Conservation (phyloP, 352 stramenopile genomes). For the Phytophthora brassicae region DNA sequence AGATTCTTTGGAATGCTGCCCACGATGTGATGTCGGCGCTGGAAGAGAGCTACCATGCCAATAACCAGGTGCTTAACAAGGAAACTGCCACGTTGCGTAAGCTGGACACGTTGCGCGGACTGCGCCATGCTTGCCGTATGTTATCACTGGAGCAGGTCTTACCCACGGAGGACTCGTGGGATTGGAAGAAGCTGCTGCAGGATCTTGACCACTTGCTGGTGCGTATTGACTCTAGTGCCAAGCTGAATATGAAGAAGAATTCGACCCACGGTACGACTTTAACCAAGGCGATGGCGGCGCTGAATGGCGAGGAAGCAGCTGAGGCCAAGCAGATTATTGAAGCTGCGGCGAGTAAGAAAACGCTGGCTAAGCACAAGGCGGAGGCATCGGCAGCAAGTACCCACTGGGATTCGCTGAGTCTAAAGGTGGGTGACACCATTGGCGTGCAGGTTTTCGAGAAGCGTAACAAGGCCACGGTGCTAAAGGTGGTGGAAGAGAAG, state of each 20-base stretch:
- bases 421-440: constrained; percentile 66
- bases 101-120: constrained; percentile 61
- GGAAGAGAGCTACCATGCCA: constrained; percentile 73
- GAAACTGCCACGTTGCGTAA: constrained; percentile 53
- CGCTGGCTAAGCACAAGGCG: constrained; percentile 20
- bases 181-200: constrained; percentile 77
- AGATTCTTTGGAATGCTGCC: constrained; percentile 93
- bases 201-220: constrained; percentile 73
- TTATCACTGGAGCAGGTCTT: constrained; percentile 70
- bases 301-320: constrained; percentile 32
- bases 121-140: constrained; percentile 64
- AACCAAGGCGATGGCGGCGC: constrained; percentile 22
- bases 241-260: constrained; percentile 38
- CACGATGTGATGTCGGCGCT: constrained; percentile 88
- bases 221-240: constrained; percentile 54
- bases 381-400: constrained; percentile 32
- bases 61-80: constrained; percentile 44
- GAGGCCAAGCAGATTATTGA: constrained; percentile 33
- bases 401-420: constrained; percentile 65
- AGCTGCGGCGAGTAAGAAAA: constrained; percentile 30
- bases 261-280: constrained; percentile 31
- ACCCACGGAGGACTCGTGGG: constrained; percentile 74
- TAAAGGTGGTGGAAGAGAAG: constrained; percentile 68
- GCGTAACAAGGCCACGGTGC: constrained; percentile 63
- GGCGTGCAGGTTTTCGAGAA: constrained; percentile 80